Conservation (phyloP, 2,329 filamentous ascomycete genomes). For the Colletotrichum sp. region DNA sequence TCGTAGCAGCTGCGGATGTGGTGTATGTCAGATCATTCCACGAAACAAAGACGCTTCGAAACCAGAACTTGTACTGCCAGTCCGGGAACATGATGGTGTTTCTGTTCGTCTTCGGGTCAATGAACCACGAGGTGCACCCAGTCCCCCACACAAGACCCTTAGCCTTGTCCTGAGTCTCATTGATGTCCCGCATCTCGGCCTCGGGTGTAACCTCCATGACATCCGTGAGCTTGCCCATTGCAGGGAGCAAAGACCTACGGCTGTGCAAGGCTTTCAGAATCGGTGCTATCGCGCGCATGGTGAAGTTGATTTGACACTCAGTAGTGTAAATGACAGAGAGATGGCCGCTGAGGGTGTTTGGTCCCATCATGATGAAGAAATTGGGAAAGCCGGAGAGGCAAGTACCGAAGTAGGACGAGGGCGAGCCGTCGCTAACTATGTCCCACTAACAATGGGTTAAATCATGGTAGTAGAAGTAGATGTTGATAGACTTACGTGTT, state of each 20-base stretch:
- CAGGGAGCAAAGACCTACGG: neutral
- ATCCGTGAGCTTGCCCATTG: neutral
- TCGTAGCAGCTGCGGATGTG: neutral
- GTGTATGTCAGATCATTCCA: neutral
- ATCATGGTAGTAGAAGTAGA: neutral
- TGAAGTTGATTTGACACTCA: neutral
- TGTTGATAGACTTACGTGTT: neutral
- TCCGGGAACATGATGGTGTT: conserved; percentile 60
- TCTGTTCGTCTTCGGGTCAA: conserved; percentile 48
- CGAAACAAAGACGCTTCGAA: neutral
- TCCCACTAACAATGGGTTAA: neutral
- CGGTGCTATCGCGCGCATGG: neutral
- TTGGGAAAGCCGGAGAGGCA: neutral
- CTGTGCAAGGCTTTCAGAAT: neutral
- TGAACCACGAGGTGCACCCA: conserved; percentile 57
- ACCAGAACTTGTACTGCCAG: conserved; percentile 54
- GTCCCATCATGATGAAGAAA: neutral
- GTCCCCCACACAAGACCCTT: conserved; percentile 51
- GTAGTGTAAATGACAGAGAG: neutral
- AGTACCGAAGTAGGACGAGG: neutral
- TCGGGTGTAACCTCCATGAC: neutral
- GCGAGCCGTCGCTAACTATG: neutral
- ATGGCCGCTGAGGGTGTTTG: neutral
- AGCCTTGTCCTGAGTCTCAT: neutral
- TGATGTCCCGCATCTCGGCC: neutral